Conservation (phyloP, 2,329 filamentous ascomycete species). For the Pyrenochaeta sp. region DNA sequence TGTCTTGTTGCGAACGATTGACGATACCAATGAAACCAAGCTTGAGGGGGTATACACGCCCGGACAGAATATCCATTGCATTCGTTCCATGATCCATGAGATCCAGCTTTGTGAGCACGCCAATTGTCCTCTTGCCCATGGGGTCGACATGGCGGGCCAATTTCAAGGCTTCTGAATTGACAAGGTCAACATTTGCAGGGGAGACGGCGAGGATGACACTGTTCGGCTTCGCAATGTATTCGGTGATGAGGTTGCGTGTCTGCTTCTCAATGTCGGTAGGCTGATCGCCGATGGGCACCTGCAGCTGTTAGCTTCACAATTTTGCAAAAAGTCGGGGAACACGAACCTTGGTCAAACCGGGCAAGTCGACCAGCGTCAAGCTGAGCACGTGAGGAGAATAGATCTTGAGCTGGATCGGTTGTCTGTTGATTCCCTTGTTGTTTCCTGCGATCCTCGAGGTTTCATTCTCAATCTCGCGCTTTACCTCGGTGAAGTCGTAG, state of each 20-base stretch:
- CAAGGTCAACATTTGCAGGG: slow-evolving; percentile 95
- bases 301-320: slow-evolving; percentile 35
- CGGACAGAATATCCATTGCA: slow-evolving; percentile 95
- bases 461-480: slow-evolving; percentile 96
- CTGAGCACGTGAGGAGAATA: slow-evolving; percentile 98
- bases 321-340: slow-evolving; percentile 6
- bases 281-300: slow-evolving; percentile 97
- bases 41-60: slow-evolving; percentile 94
- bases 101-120: slow-evolving; percentile 95
- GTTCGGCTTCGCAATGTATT: slow-evolving; percentile 99
- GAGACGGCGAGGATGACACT: slow-evolving; percentile 97
- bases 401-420: slow-evolving; percentile 98
- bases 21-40: slow-evolving; percentile 98
- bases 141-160: slow-evolving; percentile 96
- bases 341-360: slow-evolving; percentile 87
- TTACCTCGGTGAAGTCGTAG: slow-evolving; percentile 91
- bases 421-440: slow-evolving; percentile 98
- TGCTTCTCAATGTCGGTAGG: slow-evolving; percentile 98
- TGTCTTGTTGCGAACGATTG: slow-evolving; percentile 97
- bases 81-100: slow-evolving; percentile 99
- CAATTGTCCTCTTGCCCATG: slow-evolving; percentile 92
- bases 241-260: slow-evolving; percentile 92
- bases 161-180: slow-evolving; percentile 97
- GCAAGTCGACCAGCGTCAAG: slow-evolving; percentile 93
- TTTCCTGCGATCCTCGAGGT: slow-evolving; percentile 92